Conservation (phyloP, 1,139 yeast species). For the Kluyveromyces sp. region DNA sequence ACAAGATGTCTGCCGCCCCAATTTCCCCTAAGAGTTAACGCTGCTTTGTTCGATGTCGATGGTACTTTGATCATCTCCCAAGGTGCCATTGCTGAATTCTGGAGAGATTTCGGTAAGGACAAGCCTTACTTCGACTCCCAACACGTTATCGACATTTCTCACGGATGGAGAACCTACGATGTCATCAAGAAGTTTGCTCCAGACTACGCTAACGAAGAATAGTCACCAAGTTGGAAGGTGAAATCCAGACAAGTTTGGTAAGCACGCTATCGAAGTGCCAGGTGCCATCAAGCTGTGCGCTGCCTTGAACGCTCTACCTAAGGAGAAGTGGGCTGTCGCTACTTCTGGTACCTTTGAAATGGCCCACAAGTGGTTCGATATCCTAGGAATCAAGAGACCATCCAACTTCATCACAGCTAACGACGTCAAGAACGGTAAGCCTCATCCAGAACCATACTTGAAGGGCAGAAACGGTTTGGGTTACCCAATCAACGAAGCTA, state of each 20-base stretch:
- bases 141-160: constrained; percentile 64
- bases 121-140: constrained; percentile 66
- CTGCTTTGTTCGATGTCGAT: constrained; percentile 68
- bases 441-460: constrained; percentile 76
- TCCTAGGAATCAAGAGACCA: constrained; percentile 56
- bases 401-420: constrained; percentile 74
- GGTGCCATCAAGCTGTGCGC: constrained; percentile 59
- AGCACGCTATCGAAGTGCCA: constrained; percentile 62
- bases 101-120: constrained; percentile 65
- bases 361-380: constrained; percentile 72
- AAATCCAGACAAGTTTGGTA: constrained; percentile 63
- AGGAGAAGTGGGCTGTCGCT: constrained; percentile 71
- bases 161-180: constrained; percentile 78
- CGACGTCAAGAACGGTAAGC: constrained; percentile 69
- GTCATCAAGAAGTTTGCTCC: constrained; percentile 70
- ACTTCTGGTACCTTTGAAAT: constrained; percentile 74
- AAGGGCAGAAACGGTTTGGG: constrained; percentile 55
- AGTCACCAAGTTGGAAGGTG: constrained; percentile 64
- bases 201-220: constrained; percentile 58
- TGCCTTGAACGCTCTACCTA: constrained; percentile 30
- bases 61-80: constrained; percentile 82
- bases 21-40: constrained; percentile 29
- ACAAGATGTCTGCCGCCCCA: constrained; percentile 12
- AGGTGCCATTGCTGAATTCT: constrained; percentile 72
- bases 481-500: constrained; percentile 36